phyloP scores from a whole-genome alignment of 306 rosid species.

The Glycyrrhiza uralensis region DNA sequence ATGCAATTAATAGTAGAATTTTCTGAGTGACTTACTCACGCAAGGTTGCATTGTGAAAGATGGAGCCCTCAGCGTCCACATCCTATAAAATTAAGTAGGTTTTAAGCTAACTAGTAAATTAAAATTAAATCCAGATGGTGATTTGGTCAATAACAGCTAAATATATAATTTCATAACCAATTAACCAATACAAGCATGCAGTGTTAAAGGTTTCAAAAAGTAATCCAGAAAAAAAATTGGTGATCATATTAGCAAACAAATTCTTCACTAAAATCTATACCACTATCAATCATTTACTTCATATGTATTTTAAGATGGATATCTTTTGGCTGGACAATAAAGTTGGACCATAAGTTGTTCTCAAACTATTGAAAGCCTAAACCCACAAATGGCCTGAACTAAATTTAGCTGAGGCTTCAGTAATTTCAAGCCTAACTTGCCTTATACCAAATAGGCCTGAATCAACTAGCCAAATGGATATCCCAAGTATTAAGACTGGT shows the following conservation, averaged over 20 bases:
- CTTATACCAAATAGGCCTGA: background rate
- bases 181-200: conserved; percentile 20
- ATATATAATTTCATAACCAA: conserved; percentile 20
- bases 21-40: conserved; percentile 68
- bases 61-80: conserved; percentile 89
- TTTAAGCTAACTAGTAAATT: conserved; percentile 6
- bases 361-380: conserved; percentile 16
- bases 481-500: background rate
- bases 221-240: background rate
- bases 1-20: conserved; percentile 9
- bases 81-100: conserved; percentile 48
- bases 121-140: background rate
- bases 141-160: conserved; percentile 8
- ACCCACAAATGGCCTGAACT: background rate
- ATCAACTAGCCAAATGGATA: conserved; percentile 12
- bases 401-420: conserved; percentile 12
- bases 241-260: conserved; percentile 2
- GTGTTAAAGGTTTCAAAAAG: background rate
- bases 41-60: conserved; percentile 82
- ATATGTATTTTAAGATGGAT: background rate
- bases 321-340: background rate
- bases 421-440: conserved; percentile 8
- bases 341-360: background rate
- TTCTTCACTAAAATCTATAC: background rate
- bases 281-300: background rate